A percentile compares a stretch with the other conserved stretches of the same genome.
These are phyloP conservation scores for Oryza coarctata DNA, from an alignment of 176 grass and related monocot species.

Conservation along the genomic window DNA sequence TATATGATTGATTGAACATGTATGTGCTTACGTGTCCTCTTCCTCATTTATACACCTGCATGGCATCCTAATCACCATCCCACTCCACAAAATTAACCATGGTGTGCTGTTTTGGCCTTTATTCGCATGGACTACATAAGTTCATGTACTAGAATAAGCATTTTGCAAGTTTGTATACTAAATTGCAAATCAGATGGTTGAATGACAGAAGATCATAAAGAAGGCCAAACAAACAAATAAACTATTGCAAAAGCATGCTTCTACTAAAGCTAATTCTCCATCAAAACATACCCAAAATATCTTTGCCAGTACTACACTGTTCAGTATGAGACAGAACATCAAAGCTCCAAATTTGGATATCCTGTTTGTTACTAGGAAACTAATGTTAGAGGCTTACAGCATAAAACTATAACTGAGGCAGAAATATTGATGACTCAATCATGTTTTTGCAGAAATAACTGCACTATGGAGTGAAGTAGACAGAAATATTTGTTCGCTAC, in stretches of 20 bases:
- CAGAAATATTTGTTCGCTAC: constrained; percentile 19
- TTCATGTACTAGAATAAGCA: too few species aligned
- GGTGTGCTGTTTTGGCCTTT: too few species aligned
- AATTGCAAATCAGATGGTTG: neutral
- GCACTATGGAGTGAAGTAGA: constrained; percentile 13
- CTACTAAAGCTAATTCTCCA: neutral
- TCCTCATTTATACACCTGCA: too few species aligned
- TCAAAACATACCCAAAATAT: neutral
- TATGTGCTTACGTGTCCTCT: too few species aligned
- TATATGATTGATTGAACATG: too few species aligned
- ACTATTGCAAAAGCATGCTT: neutral
- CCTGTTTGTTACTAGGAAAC: neutral
- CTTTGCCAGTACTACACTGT: neutral
- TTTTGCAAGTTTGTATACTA: too few species aligned
- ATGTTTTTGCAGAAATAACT: neutral
- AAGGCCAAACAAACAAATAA: constrained; percentile 1
- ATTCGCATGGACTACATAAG: too few species aligned
- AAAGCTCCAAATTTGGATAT: neutral
- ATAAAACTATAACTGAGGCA: neutral
- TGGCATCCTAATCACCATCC: too few species aligned
- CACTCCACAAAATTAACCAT: too few species aligned
- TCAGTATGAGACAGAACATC: neutral
- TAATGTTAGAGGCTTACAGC: neutral
- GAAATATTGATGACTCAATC: neutral
- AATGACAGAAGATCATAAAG: neutral